Percentiles rank a stretch among this genome's conserved stretches.
Conservation (phyloP, 352 stramenopile genomes). For the Pythium pectinolyticum region DNA sequence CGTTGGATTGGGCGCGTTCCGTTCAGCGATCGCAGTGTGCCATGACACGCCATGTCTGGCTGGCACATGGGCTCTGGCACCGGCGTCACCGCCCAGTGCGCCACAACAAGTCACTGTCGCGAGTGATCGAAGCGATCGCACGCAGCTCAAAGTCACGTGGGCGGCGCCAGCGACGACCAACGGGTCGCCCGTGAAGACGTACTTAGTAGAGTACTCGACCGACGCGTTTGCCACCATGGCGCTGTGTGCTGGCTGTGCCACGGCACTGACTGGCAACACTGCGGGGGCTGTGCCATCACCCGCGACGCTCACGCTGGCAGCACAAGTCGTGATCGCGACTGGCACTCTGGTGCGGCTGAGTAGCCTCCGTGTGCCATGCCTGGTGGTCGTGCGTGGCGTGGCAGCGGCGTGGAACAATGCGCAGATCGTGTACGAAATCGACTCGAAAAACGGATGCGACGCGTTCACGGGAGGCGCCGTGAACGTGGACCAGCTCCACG, state of each 20-base stretch:
- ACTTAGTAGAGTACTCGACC: constrained; percentile 87
- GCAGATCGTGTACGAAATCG: constrained; percentile 45
- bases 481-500: constrained; percentile 53
- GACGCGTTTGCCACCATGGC: constrained; percentile 40
- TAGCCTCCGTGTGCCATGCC: constrained; percentile 44
- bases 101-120: constrained; percentile 79
- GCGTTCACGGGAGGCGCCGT: constrained; percentile 36
- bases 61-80: constrained; percentile 34
- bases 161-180: constrained; percentile 57
- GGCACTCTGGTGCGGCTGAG: constrained; percentile 50
- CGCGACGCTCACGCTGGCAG: constrained; percentile 51
- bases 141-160: constrained; percentile 88
- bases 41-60: constrained; percentile 58
- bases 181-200: constrained; percentile 64
- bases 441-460: constrained; percentile 64
- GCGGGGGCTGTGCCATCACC: too few relatives aligned
- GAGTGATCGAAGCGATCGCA: constrained; percentile 74
- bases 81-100: constrained; percentile 67
- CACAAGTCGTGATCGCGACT: constrained; percentile 30
- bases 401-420: constrained; percentile 37
- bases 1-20: constrained; percentile 68
- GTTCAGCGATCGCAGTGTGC: constrained; percentile 43
- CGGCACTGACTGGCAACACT: constrained; percentile 30
- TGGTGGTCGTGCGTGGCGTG: constrained; percentile 45
- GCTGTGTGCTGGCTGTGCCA: constrained; percentile 56